Base-by-base conservation (phyloP, 768 basidiomycete genomes). In the Leccinum rimulosum region DNA sequence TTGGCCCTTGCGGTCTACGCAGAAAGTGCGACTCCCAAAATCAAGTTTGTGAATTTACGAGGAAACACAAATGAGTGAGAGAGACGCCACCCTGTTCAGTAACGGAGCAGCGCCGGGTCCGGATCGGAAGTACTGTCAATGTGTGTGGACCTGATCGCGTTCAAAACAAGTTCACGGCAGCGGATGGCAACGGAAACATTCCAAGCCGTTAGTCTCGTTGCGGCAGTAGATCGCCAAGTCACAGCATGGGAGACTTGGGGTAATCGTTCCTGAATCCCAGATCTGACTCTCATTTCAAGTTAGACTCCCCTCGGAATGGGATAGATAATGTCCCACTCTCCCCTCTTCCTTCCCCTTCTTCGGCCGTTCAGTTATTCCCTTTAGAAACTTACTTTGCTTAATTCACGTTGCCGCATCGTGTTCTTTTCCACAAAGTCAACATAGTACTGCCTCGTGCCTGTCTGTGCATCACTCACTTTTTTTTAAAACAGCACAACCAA, bases 171-270 rank as follows among this genome's bases (percentile, higher is more conserved):
- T 57, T 57, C 25, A 49, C 52, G 54, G 35, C 25, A 47, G 30
- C 30, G 38, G 33, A 19, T 49, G 49, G 54, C 22, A 19, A 63
- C 56, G 61, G 30, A 51, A 10, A 22, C 28, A 28, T 52, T 61
- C 48, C 15, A 15, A 15, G 38, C 15, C n/a, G 43, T 43, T 40
- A 6, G 28, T 17, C 30, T 50, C 30, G 43, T 40, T 45, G 63
- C 66, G 66, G 66, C 58, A 25, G 58, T 58, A 67, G 57, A 68
- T 66, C 67, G 66, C 35, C 50, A 19, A 49, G 43, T 27, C 12
- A 35, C 11, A 3, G 40, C 40, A 36, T 27, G 38, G 31, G 51
- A 33, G 33, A 31, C 54, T 15, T 6, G 43, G 25, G 28, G 7
- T 22, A 43, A 54, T 36, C 15, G 60, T 65, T 38, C 60, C 66